These are phyloP conservation scores for Capsicum baccatum DNA, from an alignment of 257 asterid species.

Conservation along the genomic window DNA sequence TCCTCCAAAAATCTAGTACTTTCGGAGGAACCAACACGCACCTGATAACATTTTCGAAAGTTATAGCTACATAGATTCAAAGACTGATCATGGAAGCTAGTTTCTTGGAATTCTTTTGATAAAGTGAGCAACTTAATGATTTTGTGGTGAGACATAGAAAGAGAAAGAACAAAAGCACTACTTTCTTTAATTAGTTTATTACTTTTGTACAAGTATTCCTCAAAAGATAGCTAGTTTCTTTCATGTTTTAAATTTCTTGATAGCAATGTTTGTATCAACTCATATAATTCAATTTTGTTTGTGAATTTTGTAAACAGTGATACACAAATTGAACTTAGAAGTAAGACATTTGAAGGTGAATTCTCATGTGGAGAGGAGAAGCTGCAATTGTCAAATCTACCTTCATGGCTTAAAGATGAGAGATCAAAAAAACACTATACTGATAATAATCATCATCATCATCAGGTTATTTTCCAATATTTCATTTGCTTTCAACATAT, in stretches of 20 bases:
- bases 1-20: rapidly evolving
- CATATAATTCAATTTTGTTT: background rate
- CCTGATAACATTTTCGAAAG: background rate
- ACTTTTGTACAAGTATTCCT: background rate
- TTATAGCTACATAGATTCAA: background rate
- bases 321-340: constrained; percentile 22
- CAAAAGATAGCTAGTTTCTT: constrained; percentile 9
- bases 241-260: background rate
- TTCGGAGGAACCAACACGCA: rapidly evolving
- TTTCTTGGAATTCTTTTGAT: constrained; percentile 3
- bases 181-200: background rate
- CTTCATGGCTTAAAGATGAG: constrained; percentile 30
- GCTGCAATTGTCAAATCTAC: constrained; percentile 38
- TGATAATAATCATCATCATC: background rate
- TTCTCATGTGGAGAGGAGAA: constrained; percentile 16
- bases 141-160: constrained; percentile 17
- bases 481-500: background rate
- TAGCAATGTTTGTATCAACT: background rate
- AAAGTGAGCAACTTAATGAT: background rate
- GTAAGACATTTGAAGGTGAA: constrained; percentile 9
- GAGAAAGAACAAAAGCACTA: background rate
- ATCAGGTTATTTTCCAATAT: background rate
- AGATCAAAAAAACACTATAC: background rate
- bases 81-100: background rate
- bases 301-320: constrained; percentile 7